phyloP scores from a whole-genome alignment of 345 rosid genomes.

The Brassica napus region DNA sequence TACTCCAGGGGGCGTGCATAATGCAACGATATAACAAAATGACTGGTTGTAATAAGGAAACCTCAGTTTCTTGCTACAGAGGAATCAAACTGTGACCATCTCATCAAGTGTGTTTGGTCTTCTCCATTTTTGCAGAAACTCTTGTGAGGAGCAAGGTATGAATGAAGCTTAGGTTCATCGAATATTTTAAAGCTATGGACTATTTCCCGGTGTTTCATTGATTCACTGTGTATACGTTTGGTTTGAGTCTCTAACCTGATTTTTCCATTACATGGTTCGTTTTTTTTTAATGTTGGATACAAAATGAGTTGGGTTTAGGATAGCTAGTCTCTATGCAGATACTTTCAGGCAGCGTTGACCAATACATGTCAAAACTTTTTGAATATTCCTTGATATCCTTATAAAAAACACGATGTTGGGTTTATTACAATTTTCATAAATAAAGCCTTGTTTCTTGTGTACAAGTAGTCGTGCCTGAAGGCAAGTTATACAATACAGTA shows the following conservation, averaged over 20 bases:
- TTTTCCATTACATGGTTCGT: neutral
- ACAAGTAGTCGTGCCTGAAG: no score
- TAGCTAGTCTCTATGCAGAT: neutral
- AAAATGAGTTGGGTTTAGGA: neutral
- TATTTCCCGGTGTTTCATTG: conserved; percentile 12
- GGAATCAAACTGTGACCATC: neutral
- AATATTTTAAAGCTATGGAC: conserved; percentile 9
- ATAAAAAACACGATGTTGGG: neutral
- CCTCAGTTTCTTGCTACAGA: neutral
- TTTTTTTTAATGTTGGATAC: neutral
- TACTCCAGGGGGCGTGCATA: conserved; percentile 58
- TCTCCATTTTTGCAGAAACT: conserved; percentile 14
- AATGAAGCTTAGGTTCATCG: conserved; percentile 19
- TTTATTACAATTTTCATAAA: no score
- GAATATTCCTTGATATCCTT: neutral
- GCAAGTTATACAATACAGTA: no score
- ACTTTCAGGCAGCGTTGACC: conserved; percentile 3
- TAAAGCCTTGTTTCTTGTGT: no score
- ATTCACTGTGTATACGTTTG: conserved; percentile 5
- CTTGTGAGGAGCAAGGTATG: conserved; percentile 14
- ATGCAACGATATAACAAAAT: neutral
- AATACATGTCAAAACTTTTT: conserved; percentile 26
- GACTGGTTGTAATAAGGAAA: conserved; percentile 14
- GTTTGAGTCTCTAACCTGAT: conserved; percentile 19
- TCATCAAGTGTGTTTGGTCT: conserved; percentile 14